Evolutionary conservation across 371 early-diverging fungal genomes (phyloP).

Genomic region (Capniomyces stellatus): DNA sequence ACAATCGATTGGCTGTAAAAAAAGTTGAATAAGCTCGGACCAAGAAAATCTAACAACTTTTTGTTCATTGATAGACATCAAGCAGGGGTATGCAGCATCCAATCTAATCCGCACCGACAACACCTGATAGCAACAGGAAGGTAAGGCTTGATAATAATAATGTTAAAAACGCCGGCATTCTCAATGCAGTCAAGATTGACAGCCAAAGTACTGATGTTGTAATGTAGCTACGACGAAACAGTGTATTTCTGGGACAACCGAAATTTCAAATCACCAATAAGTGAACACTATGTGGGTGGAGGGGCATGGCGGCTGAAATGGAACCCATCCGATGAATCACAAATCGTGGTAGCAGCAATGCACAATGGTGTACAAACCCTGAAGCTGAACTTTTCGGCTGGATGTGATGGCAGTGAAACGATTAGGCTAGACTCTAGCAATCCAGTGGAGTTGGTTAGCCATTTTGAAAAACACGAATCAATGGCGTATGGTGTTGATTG

Average conservation of each 20-base stretch:
- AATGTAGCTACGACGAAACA: slow-evolving; percentile 67
- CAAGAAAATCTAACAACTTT: neutral
- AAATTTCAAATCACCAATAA: slow-evolving; percentile 48
- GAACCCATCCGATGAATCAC: slow-evolving; percentile 50
- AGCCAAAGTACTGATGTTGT: no score
- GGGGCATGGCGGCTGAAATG: slow-evolving; percentile 90
- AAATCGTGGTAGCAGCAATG: slow-evolving; percentile 76
- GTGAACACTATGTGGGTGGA: slow-evolving; percentile 50
- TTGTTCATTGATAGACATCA: slow-evolving; percentile 10
- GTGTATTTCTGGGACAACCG: slow-evolving; percentile 79
- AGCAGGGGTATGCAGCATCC: slow-evolving; percentile 76
- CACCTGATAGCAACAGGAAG: slow-evolving; percentile 62
- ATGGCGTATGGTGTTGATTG: slow-evolving; percentile 88
- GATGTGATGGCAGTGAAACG: neutral
- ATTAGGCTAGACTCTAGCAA: slow-evolving; percentile 2
- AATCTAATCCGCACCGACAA: slow-evolving; percentile 53
- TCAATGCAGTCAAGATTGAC: no score
- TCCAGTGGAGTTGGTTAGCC: slow-evolving; percentile 8
- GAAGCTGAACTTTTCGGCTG: slow-evolving; percentile 20
- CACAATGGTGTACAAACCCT: slow-evolving; percentile 55
- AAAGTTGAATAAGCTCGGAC: neutral
- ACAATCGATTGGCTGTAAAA: no score
- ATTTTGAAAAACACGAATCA: slow-evolving; percentile 54
- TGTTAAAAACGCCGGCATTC: no score
- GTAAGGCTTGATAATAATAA: slow-evolving; percentile 30